Percentiles rank a stretch among this genome's conserved stretches.
Conservation (phyloP, 495 filamentous ascomycete species). For the Arthonia radiata region DNA sequence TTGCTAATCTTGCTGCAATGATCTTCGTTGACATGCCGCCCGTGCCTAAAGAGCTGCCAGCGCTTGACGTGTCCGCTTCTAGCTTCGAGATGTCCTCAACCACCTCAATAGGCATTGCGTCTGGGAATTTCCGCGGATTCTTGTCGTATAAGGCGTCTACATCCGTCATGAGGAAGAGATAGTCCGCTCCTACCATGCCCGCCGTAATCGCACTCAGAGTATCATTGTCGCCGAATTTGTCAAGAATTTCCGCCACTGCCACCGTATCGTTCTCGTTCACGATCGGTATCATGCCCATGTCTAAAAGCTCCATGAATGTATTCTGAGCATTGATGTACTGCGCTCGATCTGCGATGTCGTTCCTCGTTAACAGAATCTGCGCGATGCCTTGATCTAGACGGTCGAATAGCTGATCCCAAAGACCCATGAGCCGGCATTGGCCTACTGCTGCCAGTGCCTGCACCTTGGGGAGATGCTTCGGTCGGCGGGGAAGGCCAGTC, state of each 20-base stretch:
- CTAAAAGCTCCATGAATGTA: conserved; percentile 65
- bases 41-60: conserved; percentile 76
- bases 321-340: conserved; percentile 94
- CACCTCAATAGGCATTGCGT: conserved; percentile 74
- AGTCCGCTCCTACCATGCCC: conserved; percentile 90
- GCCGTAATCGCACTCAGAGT: conserved; percentile 90
- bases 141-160: conserved; percentile 94
- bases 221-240: conserved; percentile 98
- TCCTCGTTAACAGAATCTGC: conserved; percentile 86
- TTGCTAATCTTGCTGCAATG: conserved; percentile 77
- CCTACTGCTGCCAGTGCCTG: conserved; percentile 93
- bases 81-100: conserved; percentile 70
- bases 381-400: conserved; percentile 76
- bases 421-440: conserved; percentile 81
- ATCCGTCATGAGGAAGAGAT: conserved; percentile 96
- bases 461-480: conserved; percentile 63
- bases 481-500: conserved; percentile 73
- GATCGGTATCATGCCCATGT: conserved; percentile 93
- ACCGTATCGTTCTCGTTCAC: conserved; percentile 98
- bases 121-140: conserved; percentile 63
- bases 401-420: conserved; percentile 81
- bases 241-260: conserved; percentile 94
- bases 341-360: conserved; percentile 87
- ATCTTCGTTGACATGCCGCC: conserved; percentile 98
- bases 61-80: conserved; percentile 75